A percentile compares a stretch with the other conserved stretches of the same genome.
phyloP scores from a whole-genome alignment of 768 basidiomycete species.

The Mycena haematopus region DNA sequence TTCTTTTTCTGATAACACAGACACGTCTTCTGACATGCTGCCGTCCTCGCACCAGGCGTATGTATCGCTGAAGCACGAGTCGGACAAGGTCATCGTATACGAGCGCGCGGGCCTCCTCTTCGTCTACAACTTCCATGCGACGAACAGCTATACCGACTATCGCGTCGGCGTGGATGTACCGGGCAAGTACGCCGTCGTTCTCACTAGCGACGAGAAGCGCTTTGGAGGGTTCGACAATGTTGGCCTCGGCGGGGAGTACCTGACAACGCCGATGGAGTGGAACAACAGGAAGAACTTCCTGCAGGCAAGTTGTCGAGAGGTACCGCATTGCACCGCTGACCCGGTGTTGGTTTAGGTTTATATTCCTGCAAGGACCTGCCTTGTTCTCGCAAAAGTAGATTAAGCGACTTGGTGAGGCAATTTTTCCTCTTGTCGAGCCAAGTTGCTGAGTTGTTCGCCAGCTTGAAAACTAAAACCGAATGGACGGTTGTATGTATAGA shows the following conservation, averaged over 20 bases:
- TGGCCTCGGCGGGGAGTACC: conserved; percentile 63
- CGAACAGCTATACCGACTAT: conserved; percentile 91
- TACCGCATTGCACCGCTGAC: conserved; percentile 1
- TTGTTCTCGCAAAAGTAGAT: conserved; percentile 62
- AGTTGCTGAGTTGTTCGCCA: neutral
- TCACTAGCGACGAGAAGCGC: conserved; percentile 84
- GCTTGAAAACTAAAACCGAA: conserved; percentile 5
- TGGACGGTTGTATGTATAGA: conserved; percentile 24
- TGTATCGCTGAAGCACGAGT: conserved; percentile 92
- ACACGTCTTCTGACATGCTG: conserved; percentile 16
- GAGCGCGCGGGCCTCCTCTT: conserved; percentile 95
- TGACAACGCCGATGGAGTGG: conserved; percentile 90
- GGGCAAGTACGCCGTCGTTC: conserved; percentile 83
- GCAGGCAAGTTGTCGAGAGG: conserved; percentile 59
- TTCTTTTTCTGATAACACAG: conserved; percentile 5
- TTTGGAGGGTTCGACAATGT: conserved; percentile 94
- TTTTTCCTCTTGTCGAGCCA: neutral
- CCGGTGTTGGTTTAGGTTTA: conserved; percentile 59
- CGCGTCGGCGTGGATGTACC: conserved; percentile 86
- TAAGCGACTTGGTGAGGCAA: neutral
- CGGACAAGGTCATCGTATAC: conserved; percentile 91
- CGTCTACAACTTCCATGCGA: conserved; percentile 96
- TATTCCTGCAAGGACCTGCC: conserved; percentile 68
- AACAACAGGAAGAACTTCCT: conserved; percentile 90
- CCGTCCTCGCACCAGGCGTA: conserved; percentile 64